These are phyloP conservation scores for Pinus albicaulis DNA, from an alignment of 75 land plant genomes.

Conservation along the genomic window DNA sequence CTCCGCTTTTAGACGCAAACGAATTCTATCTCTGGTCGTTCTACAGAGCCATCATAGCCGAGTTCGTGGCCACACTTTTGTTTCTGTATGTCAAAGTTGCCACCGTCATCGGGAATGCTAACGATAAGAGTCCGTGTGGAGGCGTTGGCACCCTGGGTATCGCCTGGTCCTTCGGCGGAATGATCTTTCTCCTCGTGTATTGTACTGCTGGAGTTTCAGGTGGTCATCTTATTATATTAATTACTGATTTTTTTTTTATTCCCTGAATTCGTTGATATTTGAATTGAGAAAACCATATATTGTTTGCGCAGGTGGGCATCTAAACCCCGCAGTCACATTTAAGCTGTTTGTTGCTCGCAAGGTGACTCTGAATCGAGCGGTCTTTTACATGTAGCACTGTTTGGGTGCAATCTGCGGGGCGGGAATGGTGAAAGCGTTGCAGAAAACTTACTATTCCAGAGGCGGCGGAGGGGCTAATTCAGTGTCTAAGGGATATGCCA, in stretches of 20 bases:
- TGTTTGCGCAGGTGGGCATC: conserved; percentile 39
- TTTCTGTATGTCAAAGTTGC: conserved; percentile 47
- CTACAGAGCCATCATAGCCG: conserved; percentile 17
- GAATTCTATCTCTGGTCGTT: conserved; percentile 45
- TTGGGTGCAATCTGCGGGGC: conserved; percentile 8
- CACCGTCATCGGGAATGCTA: conserved; percentile 41
- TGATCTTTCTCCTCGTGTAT: conserved; percentile 63
- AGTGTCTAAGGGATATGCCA: conserved; percentile 9
- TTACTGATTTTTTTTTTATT: not conserved
- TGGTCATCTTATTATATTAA: not conserved
- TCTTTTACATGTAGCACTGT: conserved; percentile 35
- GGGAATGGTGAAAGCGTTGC: too few relatives aligned
- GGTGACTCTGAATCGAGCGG: conserved; percentile 45
- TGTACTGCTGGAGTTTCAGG: conserved; percentile 59
- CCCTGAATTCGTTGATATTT: not conserved
- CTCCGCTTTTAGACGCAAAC: conserved; percentile 18
- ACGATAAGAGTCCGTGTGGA: conserved; percentile 11
- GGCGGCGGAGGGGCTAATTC: too few relatives aligned
- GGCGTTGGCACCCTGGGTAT: conserved; percentile 48
- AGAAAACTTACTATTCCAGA: too few relatives aligned
- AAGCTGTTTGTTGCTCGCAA: conserved; percentile 50
- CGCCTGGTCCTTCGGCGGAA: conserved; percentile 56
- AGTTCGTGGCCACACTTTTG: conserved; percentile 53
- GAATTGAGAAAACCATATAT: too few relatives aligned
- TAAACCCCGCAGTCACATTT: conserved; percentile 34